Conservation (phyloP, 768 basidiomycete species). For the Rubroboletus satanas region DNA sequence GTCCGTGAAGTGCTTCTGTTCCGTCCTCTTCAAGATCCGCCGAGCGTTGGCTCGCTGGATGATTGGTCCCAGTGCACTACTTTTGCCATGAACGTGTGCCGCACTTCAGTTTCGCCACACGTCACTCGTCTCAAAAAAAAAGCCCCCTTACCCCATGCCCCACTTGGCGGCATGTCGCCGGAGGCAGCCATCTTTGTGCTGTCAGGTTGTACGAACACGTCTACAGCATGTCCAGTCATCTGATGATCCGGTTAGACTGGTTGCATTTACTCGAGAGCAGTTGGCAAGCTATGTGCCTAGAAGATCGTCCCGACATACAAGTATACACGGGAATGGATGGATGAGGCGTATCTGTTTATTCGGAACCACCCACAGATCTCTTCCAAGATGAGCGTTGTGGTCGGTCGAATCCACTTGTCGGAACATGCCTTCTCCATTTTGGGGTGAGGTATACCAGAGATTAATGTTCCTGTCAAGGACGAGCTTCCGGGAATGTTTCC, state of each 20-base stretch:
- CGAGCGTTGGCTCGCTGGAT: slow-evolving; percentile 5
- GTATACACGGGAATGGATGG: background rate
- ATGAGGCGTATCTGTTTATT: background rate
- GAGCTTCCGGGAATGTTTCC: slow-evolving; percentile 2
- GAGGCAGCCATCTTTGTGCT: slow-evolving; percentile 25
- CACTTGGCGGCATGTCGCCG: slow-evolving; percentile 19
- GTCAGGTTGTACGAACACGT: slow-evolving; percentile 8
- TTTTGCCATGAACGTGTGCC: slow-evolving; percentile 1
- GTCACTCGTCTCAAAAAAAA: slow-evolving; percentile 1
- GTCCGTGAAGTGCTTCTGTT: slow-evolving; percentile 9
- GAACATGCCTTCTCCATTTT: slow-evolving; percentile 1
- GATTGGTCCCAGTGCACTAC: background rate
- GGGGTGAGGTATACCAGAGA: background rate
- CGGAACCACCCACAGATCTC: background rate
- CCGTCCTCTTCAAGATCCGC: slow-evolving; percentile 21
- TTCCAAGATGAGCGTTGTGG: background rate
- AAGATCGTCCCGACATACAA: background rate
- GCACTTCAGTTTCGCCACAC: slow-evolving; percentile 2
- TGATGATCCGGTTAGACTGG: slow-evolving; percentile 1
- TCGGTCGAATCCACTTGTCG: background rate
- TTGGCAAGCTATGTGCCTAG: slow-evolving; percentile 19
- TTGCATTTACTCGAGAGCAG: slow-evolving; percentile 3
- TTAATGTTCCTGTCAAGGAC: background rate
- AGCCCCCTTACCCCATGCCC: slow-evolving; percentile 26
- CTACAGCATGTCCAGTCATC: slow-evolving; percentile 11